Evolutionary conservation across 805 yeast genomes (phyloP).

Genomic region (Candida silvicultrix): DNA sequence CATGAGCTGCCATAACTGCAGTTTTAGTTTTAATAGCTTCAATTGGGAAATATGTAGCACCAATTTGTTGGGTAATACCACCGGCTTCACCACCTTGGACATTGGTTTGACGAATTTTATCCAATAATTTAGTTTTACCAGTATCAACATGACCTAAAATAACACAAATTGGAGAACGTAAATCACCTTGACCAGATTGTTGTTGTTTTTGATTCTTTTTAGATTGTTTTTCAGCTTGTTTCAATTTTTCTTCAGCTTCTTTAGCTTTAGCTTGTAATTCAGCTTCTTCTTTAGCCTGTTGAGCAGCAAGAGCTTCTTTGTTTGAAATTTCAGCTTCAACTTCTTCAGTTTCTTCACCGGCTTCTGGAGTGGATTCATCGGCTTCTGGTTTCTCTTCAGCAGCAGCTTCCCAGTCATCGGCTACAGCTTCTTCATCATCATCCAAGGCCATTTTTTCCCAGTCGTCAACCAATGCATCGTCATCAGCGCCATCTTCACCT

Average conservation of each 20-base stretch:
- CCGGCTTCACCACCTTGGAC: constrained; percentile 99
- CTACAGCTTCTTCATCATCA: constrained; percentile 51
- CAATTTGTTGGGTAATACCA: constrained; percentile 99
- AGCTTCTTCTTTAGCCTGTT: constrained; percentile 25
- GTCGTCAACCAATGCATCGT: constrained; percentile 62
- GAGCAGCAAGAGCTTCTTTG: constrained; percentile 8
- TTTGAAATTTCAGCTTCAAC: constrained; percentile 20
- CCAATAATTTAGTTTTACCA: constrained; percentile 96
- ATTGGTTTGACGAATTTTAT: constrained; percentile 96
- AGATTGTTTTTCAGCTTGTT: constrained; percentile 21
- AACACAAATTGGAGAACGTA: constrained; percentile 99
- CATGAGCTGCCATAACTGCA: constrained; percentile 81
- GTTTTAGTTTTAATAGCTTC: constrained; percentile 90
- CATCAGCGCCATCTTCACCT: constrained; percentile 20
- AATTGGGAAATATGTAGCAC: constrained; percentile 99
- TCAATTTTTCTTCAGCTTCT: constrained; percentile 11
- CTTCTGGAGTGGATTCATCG: constrained; percentile 12
- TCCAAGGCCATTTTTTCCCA: constrained; percentile 74
- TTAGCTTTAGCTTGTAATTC: constrained; percentile 18
- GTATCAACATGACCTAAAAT: constrained; percentile 99
- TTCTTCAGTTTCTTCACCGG: constrained; percentile 25
- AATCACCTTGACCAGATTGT: constrained; percentile 29
- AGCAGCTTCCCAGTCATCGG: constrained; percentile 43
- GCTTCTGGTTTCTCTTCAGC: constrained; percentile 26
- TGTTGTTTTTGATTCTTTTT: constrained; percentile 25